Evolutionary conservation across 257 asterid genomes (phyloP), one percentile per base, ranked within the genome.

Genomic region (Scutellaria barbata): DNA sequence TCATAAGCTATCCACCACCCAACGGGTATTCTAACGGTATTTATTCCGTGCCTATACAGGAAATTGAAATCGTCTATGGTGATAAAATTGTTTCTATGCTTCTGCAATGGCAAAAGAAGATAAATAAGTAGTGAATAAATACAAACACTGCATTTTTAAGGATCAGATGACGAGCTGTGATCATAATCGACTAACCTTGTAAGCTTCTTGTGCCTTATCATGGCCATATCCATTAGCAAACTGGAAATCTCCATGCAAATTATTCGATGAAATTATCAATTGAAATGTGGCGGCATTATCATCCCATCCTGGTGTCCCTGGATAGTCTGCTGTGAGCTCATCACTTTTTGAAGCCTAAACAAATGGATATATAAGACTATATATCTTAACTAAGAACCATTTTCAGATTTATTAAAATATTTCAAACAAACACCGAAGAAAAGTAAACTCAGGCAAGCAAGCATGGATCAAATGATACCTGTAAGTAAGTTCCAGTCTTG

Each of bases 1-100:
- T 88, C 96, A 3, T 72, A 86, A 39, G 92, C 96, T 73, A 90
- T 87, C 98, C 96, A 92, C 98, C 98, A 92, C 11, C 98, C 96
- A 51, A 92, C 95, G 0, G 98, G 98, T 75, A 89, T 88, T 76
- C 98, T 82, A 52, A 92, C 96, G 2, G 96, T 75, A 70, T 90
- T 90, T 76, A 88, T 79, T 56, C 96, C 98, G 39, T 90, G 84
- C 71, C 76, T 82, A 82, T 84, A 80, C 14, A 92, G 83, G 80
- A 89, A 92, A 76, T 76, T 51, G 79, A 92, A 88, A 54, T 92
- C 98, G 20, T 85, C 90, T 50, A 79, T 45, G 1, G 92, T 88
- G 84, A 92, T 84, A 69, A 85, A 92, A 41, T 59, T 85, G 79
- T 81, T 82, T 71, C 96, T 82, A 68, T 90, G 98, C 57, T 79